Conservation (phyloP, 129 eudicot genomes). For the Apium graveolens region DNA sequence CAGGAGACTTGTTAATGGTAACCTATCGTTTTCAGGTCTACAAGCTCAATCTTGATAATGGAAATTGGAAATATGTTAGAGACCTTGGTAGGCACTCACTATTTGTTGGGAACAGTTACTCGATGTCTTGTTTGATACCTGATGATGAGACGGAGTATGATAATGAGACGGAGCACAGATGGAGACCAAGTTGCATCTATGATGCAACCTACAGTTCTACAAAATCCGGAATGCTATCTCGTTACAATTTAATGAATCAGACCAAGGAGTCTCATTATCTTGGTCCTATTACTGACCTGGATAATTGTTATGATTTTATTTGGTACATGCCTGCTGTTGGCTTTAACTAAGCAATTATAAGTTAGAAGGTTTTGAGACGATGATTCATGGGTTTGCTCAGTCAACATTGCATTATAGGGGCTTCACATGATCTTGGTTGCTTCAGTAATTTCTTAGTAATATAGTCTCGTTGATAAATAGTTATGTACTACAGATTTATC, state of each 20-base stretch:
- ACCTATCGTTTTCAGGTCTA: background rate
- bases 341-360: background rate
- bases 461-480: no score
- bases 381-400: background rate
- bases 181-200: background rate
- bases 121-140: background rate
- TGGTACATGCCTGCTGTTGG: background rate
- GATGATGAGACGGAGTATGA: no score
- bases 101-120: background rate
- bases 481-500: no score
- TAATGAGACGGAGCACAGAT: background rate
- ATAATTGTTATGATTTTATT: background rate
- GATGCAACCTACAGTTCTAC: background rate
- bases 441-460: background rate
- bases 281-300: background rate
- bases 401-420: no score
- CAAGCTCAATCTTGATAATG: background rate
- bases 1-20: background rate
- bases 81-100: background rate
- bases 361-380: background rate
- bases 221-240: background rate
- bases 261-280: background rate
- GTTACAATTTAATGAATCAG: background rate
- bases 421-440: background rate
- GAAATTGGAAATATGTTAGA: background rate